Evolutionary conservation across 306 rosid species (phyloP), one percentile per base, ranked within the genome.

Genomic region (Trifolium fragiferum): DNA sequence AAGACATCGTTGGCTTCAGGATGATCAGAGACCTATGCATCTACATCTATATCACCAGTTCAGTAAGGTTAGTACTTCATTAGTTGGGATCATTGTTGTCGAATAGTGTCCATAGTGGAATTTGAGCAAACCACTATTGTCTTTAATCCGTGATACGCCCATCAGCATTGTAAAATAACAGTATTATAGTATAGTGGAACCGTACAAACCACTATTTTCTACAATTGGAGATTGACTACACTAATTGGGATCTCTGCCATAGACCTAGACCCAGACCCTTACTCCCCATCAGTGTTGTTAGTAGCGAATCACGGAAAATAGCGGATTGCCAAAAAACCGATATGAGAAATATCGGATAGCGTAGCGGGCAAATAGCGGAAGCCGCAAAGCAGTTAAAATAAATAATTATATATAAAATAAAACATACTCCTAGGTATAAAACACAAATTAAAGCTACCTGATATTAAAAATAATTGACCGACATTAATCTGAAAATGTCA

Each of bases 41-140:
- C n/a, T 57, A 46, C 51, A 43, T 44, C 40, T 30, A 33, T 7
- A 57, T 30, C 58, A 44, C 41, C 10, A 67, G 27, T 43, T 68
- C 68, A 58, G n/a, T 21, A 62, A 62, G 66, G 66, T 62, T 51
- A 30, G 58, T 35, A 60, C 55, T 59, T 41, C 46, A 41, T 41
- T 41, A 10, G 14, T 41, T 10, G 46, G 13, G 14, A 41, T 41
- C 46, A 41, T 3, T 41, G 47, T 41, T 10, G 47, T 41, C 6
- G 13, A 10, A 41, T 3, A 10, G 46, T 5, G 46, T 9, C 50
- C 15, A 44, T 13, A 44, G 16, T 13, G n/a, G 6, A 44, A 44
- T 44, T 44, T 1, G 16, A 44, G 16, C 16, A 44, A 44, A 44
- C 7, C 6, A 13, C 50, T 44, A 10, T 2, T 40, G 44, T 40